Base-by-base conservation (phyloP, 1,139 yeast species). In the Suhomyces chickasaworum region DNA sequence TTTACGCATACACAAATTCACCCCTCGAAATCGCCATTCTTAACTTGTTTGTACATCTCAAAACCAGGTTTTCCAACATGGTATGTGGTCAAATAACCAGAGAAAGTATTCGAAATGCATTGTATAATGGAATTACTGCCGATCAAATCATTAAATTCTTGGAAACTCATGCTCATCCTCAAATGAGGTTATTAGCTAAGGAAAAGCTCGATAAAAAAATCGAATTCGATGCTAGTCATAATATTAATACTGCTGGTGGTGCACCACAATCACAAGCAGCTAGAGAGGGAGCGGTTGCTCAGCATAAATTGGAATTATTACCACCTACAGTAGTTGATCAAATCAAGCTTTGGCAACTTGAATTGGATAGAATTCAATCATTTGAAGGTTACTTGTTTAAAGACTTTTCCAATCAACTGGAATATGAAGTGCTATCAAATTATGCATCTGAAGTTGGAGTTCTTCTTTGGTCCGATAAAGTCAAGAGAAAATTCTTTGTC, bases 281-380 rank as follows among this genome's bases (percentile, higher is more conserved):
- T 2, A 59, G 59, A 10, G 54, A 56, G 33, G 66, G 64, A 27
- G 48, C 63, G 22, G 55, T 59, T 17, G 69, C 72, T 15, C 74
- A 73, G 50, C 80, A 77, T 49, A 64, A 65, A 48, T 63, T 86
- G 32, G 90, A 85, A 58, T 71, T 90, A 15, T 68, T 93, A 10
- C 99, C 98, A 3, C 97, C 98, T 0, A 95, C 97, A 0, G 96
- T 93, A 7, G 90, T 89, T 1, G 99, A 93, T 67, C 99, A 93
- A 64, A 89, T 93, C 55, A 85, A 84, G 60, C 74, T 93, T 46
- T 93, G 99, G 99, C 99, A 93, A 68, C 74, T 93, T 52, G 99
- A 93, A 62, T 70, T 91, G 71, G 99, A 93, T 63, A 80, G 99
- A 67, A 88, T 93, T 52, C 85, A 87, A 58, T 83, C 96, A 0